Conservation (phyloP, 345 rosid species). For the Erodium maritimum region DNA sequence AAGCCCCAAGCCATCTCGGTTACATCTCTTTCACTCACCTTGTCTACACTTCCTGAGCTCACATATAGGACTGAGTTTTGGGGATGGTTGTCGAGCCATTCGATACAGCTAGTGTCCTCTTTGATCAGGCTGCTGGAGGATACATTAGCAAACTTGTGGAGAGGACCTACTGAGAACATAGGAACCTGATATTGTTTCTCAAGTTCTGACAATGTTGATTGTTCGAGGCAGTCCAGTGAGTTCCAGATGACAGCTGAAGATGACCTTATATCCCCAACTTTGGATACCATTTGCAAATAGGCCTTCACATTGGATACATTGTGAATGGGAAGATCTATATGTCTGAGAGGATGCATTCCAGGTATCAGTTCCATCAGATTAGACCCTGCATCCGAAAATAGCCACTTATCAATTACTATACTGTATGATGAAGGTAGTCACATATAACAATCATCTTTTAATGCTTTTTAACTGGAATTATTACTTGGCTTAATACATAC, state of each 20-base stretch:
- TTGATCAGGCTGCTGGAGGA: constrained; percentile 1
- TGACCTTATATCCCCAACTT: constrained; percentile 1
- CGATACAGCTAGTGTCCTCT: constrained; percentile 14
- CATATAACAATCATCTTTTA: not conserved
- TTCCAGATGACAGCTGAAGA: constrained; percentile 16
- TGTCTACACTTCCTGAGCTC: constrained; percentile 20
- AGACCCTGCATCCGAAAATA: not conserved
- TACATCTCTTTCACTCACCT: constrained; percentile 13
- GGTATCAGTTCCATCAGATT: not conserved
- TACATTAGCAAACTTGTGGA: constrained; percentile 15
- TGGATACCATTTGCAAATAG: not conserved
- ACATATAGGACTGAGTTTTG: constrained; percentile 16
- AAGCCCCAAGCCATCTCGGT: constrained; percentile 19
- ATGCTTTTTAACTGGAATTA: not conserved
- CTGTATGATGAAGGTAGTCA: too few relatives aligned
- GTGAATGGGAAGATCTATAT: not conserved
- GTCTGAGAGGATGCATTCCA: not conserved
- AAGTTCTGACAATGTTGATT: constrained; percentile 1
- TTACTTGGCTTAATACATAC: constrained; percentile 3
- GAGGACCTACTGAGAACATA: constrained; percentile 12
- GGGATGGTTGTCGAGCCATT: constrained; percentile 20
- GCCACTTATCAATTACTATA: too few relatives aligned
- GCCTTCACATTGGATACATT: not conserved
- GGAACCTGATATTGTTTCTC: constrained; percentile 4
- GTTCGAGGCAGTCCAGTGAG: constrained; percentile 17